These are phyloP conservation scores for Plasmodium sp. DNA, from an alignment of 169 alveolate genomes.

Conservation along the genomic window DNA sequence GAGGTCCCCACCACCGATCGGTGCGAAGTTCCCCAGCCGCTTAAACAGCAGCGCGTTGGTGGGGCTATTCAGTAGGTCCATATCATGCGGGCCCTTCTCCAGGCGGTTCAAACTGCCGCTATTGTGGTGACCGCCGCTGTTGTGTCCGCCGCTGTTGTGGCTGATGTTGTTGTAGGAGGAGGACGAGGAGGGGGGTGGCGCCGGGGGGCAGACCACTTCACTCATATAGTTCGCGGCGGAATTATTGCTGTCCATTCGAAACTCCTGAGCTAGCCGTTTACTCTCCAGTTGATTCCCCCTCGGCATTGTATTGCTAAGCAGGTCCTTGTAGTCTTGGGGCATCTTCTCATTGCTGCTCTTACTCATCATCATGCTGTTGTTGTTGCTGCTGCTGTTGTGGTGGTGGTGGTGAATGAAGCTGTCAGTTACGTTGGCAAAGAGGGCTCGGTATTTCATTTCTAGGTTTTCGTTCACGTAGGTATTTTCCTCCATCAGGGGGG, in stretches of 20 bases:
- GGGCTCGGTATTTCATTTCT: not conserved
- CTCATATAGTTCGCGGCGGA: not conserved
- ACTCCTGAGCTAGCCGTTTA: slow-evolving; percentile 5
- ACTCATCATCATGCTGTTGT: not conserved
- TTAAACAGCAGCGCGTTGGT: not conserved
- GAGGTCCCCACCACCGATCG: not conserved
- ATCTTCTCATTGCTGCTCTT: not conserved
- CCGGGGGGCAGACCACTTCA: not conserved
- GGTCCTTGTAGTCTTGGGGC: slow-evolving; percentile 1
- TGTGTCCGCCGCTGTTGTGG: too few relatives aligned
- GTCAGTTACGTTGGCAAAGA: not conserved
- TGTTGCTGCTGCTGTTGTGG: not conserved
- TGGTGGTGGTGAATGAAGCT: not conserved
- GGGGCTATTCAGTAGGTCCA: not conserved
- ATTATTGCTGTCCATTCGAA: not conserved
- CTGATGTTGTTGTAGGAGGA: not conserved
- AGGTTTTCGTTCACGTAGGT: not conserved
- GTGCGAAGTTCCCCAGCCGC: not conserved
- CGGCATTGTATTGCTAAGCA: not conserved
- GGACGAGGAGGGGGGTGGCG: not conserved
- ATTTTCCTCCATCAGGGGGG: not conserved
- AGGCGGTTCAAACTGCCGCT: not conserved
- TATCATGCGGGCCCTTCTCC: slow-evolving; percentile 9
- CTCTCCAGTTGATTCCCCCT: not conserved
- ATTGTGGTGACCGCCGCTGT: not conserved